Evolutionary conservation across 2,329 filamentous ascomycete species (phyloP).

Genomic region (Dendryphion nanum): DNA sequence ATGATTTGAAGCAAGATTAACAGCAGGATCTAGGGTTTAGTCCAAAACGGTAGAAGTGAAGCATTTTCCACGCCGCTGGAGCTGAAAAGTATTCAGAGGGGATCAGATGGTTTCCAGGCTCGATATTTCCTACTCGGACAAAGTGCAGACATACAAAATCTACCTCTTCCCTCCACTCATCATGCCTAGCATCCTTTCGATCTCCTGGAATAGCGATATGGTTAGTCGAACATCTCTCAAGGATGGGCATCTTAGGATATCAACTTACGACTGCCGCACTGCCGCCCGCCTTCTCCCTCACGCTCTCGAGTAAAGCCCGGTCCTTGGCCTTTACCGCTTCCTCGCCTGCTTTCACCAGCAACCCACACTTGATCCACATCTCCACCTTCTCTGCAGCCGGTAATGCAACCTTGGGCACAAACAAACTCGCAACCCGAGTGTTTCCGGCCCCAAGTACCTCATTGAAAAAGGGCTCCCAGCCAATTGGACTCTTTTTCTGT

Average conservation of each 20-base stretch:
- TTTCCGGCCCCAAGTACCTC: constrained; percentile 87
- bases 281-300: constrained; percentile 72
- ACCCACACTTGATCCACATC: constrained; percentile 96
- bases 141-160: too few relatives aligned
- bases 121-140: too few relatives aligned
- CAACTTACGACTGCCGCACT: constrained; percentile 61
- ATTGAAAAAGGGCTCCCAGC: constrained; percentile 97
- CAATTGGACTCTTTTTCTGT: constrained; percentile 82
- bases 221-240: too few relatives aligned
- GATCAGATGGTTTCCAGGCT: too few relatives aligned
- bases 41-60: too few relatives aligned
- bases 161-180: neutral
- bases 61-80: too few relatives aligned
- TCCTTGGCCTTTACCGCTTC: constrained; percentile 85
- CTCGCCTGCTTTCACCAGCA: constrained; percentile 84
- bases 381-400: constrained; percentile 69
- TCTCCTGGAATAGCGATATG: too few relatives aligned
- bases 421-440: constrained; percentile 75
- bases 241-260: too few relatives aligned
- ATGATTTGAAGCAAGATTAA: too few relatives aligned
- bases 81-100: too few relatives aligned
- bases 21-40: too few relatives aligned
- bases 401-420: constrained; percentile 77
- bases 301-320: constrained; percentile 66
- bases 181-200: neutral